These are phyloP conservation scores for Endocladia muricata DNA, from an alignment of 31 red algal species.

Conservation along the genomic window DNA sequence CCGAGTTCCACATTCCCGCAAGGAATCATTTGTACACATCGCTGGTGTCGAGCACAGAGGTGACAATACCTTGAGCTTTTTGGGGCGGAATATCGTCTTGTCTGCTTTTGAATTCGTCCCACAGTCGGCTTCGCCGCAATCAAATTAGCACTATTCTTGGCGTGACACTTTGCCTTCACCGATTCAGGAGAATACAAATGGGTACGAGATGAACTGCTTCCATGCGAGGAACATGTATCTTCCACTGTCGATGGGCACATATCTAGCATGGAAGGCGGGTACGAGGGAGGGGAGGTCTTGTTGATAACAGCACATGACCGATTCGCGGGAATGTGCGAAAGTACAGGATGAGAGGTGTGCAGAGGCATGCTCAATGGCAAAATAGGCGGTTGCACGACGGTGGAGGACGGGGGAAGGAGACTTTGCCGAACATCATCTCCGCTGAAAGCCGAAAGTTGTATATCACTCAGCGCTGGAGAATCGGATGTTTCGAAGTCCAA, in stretches of 20 bases:
- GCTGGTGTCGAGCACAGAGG: constrained; percentile 55
- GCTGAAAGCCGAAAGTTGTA: background rate
- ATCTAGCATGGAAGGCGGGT: background rate
- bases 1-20: constrained; percentile 50
- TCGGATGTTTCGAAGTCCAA: background rate
- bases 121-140: too few relatives aligned
- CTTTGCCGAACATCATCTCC: background rate
- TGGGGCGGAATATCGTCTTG: constrained; percentile 42
- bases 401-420: background rate
- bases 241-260: background rate
- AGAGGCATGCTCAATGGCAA: background rate
- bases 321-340: background rate
- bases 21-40: constrained; percentile 41
- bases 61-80: constrained; percentile 59
- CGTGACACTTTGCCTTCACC: too few relatives aligned
- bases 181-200: background rate
- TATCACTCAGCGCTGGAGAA: background rate
- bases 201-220: background rate
- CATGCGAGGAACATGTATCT: background rate
- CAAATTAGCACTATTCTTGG: too few relatives aligned
- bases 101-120: constrained; percentile 45
- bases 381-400: background rate
- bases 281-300: background rate
- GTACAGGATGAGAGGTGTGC: background rate
- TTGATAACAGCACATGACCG: background rate